Percentiles rank a stretch among this genome's conserved stretches.
Conservation (phyloP, 2,329 filamentous ascomycete species). For the Aspergillus versicolor region DNA sequence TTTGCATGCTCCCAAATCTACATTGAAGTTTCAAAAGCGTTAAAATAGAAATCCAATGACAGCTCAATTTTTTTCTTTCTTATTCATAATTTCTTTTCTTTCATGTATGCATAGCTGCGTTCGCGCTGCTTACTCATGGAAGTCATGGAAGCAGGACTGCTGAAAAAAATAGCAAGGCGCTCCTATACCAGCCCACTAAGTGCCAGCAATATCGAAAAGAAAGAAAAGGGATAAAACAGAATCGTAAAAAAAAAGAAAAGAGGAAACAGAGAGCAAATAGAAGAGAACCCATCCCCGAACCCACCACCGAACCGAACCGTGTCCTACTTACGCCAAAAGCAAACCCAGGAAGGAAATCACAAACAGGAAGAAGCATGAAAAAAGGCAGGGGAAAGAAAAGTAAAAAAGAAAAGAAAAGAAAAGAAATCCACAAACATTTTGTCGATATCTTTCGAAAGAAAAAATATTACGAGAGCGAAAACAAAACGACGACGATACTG, state of each 20-base stretch:
- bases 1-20: neutral
- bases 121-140: neutral
- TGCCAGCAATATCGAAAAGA: neutral
- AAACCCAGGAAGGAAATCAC: neutral
- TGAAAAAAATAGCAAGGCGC: neutral
- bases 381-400: conserved; percentile 9
- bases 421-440: conserved; percentile 21
- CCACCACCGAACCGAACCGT: neutral
- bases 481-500: neutral
- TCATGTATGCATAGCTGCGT: neutral
- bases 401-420: neutral
- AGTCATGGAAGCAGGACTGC: neutral
- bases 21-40: too few relatives aligned
- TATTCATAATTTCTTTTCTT: neutral
- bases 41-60: neutral
- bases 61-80: neutral
- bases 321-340: neutral
- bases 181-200: neutral
- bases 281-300: neutral
- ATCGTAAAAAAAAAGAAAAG: neutral
- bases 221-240: neutral
- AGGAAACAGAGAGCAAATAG: neutral
- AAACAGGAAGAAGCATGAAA: neutral
- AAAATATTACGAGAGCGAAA: conserved; percentile 9
- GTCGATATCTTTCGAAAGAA: conserved; percentile 7